These are phyloP conservation scores for Mercurialis annua DNA, from an alignment of 345 rosid genomes.

Conservation along the genomic window DNA sequence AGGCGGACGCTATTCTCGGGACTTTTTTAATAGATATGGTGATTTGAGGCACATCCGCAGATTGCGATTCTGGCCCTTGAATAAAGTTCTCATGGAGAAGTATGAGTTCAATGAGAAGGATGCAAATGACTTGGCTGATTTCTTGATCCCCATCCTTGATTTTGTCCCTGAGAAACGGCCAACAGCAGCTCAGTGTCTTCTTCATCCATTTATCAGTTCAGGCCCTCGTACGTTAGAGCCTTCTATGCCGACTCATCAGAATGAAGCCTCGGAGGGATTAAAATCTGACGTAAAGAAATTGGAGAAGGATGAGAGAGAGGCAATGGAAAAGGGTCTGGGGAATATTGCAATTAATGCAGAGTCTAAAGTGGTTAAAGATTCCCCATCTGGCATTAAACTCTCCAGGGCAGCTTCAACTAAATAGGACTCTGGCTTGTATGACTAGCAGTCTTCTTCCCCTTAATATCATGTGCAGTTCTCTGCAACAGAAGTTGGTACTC, in stretches of 20 bases:
- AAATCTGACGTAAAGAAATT: conserved; percentile 30
- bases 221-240: conserved; percentile 46
- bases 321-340: conserved; percentile 54
- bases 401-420: conserved; percentile 27
- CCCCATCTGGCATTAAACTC: conserved; percentile 28
- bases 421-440: conserved; percentile 12
- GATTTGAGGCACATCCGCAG: conserved; percentile 69
- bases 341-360: conserved; percentile 52
- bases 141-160: conserved; percentile 61
- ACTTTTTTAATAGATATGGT: conserved; percentile 66
- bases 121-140: conserved; percentile 53
- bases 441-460: neutral
- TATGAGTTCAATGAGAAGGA: conserved; percentile 59
- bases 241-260: conserved; percentile 28
- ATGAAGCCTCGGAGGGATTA: conserved; percentile 23
- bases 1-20: conserved; percentile 69
- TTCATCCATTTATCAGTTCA: conserved; percentile 59
- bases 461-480: neutral
- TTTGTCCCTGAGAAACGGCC: conserved; percentile 73
- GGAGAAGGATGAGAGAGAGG: conserved; percentile 56
- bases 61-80: conserved; percentile 65
- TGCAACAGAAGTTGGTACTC: conserved; percentile 3
- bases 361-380: conserved; percentile 34
- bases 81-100: conserved; percentile 61
- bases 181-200: conserved; percentile 63